Base-by-base conservation (phyloP, 2,329 filamentous ascomycete species). In the Ceratocystis diversiconidia region DNA sequence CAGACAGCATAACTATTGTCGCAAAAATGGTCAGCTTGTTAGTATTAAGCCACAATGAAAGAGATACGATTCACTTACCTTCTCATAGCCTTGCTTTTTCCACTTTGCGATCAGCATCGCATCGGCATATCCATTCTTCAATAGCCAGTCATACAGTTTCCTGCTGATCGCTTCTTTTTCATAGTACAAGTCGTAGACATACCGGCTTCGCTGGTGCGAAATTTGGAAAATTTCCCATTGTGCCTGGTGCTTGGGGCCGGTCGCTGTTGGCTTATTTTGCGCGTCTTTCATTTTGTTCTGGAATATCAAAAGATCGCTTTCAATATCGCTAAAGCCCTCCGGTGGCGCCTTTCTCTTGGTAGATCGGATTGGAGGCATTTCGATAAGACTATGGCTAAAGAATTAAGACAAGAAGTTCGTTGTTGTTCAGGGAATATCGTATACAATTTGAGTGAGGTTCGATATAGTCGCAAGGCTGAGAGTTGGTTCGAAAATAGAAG, bases 41-140 rank as follows among this genome's bases (percentile, higher is more conserved):
- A 44, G 1, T 19, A 15, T 32, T 17, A 8, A 22, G 19, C 19
- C 19, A 19, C 7, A 66, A 43, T 15, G 8, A 0, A 32, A 17
- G 5, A 59, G 15, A 59, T n/a, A 7, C n/a, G n/a, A 8, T 41
- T 32, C 5, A 74, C 80, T 63, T 75, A 90, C 89, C 85, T 97
- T 96, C 76, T 99, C 94, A 73, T 99, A 99, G 17, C 94, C 94
- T 72, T 95, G 89, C 79, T 99, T 99, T 84, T 99, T 99, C 94
- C 94, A 99, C 79, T 99, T 99, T 15, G 94, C 94, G 73, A 99
- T 97, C 73, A 99, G 79, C 79, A 92, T 94, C 59, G 89, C 85
- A 76, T 99, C 94, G 4, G 92, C 94, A 74, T 99, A 97, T 62
- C 87, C 86, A 73, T 99, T 96, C 82, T 99, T 99, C 68, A 99